Base-by-base conservation (phyloP, 352 stramenopile genomes). In the Phytopythium oedochilum region DNA sequence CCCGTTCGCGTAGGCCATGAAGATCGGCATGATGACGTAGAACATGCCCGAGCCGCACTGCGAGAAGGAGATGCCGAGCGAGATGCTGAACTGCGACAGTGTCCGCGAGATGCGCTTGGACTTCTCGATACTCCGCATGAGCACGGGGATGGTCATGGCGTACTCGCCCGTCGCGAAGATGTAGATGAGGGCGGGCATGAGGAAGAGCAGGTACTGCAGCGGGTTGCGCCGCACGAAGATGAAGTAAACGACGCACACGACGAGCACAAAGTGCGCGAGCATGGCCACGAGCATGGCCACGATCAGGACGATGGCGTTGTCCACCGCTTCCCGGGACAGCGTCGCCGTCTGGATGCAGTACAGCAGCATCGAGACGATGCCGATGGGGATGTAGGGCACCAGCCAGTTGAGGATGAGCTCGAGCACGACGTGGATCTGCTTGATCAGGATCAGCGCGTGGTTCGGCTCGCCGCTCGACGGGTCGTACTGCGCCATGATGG, bases 351-450 rank as follows among this genome's bases (percentile, higher is more conserved):
- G 77, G 57, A 86, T 72, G 26, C 66, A 76, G 55, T 64, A 83
- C 7, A 69, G 71, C 55, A 86, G 76, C 57, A 75, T 75, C 11
- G 68, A 76, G 36, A 82, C 46, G 43, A 71, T 83, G 28, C 69
- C 68, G 5, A 84, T 45, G 1, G 78, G 73, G 42, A 78, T 72
- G 55, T 71, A 86, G 8, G 59, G 55, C 35, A 89, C 71, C 15
- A 86, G 31, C 71, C 75, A 89, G 61, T 86, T 89, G 36, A 89
- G 62, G n/a, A 86, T 78, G 54, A 83, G 67, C 50, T 86, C 78
- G 22, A 86, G 63, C 51, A 87, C 73, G 20, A 85, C 46, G 48
- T 85, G 57, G 9, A 84, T 52, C 55, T 89, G 78, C 48, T 76
- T 73, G 36, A 86, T 67, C 5, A 89, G 62, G 23, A 86, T 60